Evolutionary conservation across 148 eudicot genomes (phyloP).

Genomic region (Drosera capensis): DNA sequence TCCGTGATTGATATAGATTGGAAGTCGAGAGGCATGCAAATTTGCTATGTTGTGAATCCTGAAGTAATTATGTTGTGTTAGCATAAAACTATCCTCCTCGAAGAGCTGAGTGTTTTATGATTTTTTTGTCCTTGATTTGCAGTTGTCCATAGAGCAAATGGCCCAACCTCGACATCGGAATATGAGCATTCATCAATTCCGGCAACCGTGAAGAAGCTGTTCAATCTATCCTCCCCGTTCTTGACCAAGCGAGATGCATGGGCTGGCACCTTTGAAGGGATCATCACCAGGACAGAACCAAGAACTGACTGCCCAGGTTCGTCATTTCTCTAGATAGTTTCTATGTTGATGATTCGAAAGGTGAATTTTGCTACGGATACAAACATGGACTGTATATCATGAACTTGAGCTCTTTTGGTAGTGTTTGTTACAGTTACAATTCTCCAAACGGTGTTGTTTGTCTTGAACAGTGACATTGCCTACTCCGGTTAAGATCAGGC

Average conservation of each 20-base stretch:
- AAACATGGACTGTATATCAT: too few relatives aligned
- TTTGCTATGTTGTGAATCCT: too few relatives aligned
- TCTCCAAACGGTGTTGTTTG: neutral
- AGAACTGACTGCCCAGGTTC: slow-evolving; percentile 93
- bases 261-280: slow-evolving; percentile 90
- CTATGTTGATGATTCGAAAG: too few relatives aligned
- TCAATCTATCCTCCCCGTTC: slow-evolving; percentile 72
- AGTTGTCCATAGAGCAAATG: slow-evolving; percentile 64
- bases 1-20: too few relatives aligned
- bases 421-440: too few relatives aligned
- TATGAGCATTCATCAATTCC: slow-evolving; percentile 91
- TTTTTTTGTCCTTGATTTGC: slow-evolving; percentile 4
- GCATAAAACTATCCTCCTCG: too few relatives aligned
- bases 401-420: too few relatives aligned
- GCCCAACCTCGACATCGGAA: slow-evolving; percentile 65
- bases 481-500: slow-evolving; percentile 49
- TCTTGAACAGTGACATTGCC: slow-evolving; percentile 44
- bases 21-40: too few relatives aligned
- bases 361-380: too few relatives aligned
- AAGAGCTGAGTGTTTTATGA: too few relatives aligned
- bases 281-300: slow-evolving; percentile 44
- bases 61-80: too few relatives aligned
- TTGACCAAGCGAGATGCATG: slow-evolving; percentile 88
- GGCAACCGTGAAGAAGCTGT: slow-evolving; percentile 83
- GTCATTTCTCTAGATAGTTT: too few relatives aligned